Evolutionary conservation across 306 rosid genomes (phyloP), one percentile per base, ranked within the genome.

Genomic region (Dalbergia cochinchinensis): DNA sequence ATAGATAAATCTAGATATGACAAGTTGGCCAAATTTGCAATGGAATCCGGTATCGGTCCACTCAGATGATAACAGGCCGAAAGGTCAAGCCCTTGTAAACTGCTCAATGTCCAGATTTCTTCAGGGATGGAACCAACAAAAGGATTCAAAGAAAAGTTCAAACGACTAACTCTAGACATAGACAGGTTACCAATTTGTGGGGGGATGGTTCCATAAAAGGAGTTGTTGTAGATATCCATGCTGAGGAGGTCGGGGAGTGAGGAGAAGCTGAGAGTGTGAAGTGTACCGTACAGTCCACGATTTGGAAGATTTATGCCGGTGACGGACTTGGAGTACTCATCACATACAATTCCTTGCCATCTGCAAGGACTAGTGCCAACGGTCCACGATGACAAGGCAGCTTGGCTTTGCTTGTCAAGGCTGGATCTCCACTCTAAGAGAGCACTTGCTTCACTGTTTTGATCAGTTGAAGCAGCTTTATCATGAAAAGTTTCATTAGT

Each of bases 281-380:
- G 86, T 66, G 83, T 78, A 83, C 83, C 86, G 78, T 73, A 35
- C 0, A 83, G 80, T 78, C 62, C 62, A 9, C 14, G 67, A 50
- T 10, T 16, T 58, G 42, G 3, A 66, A 83, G 73, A 19, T 41
- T 9, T 59, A 78, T 73, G 53, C 0, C 18, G 9, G 66, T 22
- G 31, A 83, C 37, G 0, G 77, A 78, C 0, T 59, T 67, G 10
- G 77, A 47, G 22, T 20, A 20, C n/a, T 73, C 60, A 57, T 83
- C 77, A 73, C 86, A 83, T 0, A 37, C 2, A 39, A 83, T 60
- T 48, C 73, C 86, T 66, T 31, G 0, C 86, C 83, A 78, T 39
- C 6, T 66, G 58, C 58, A 51, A 0, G 58, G 58, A 51, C 0
- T 15, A 15, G 58, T 51, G 22, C 22, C 22, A 15, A 8, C 58